Evolutionary conservation across 176 grass and related monocot species (phyloP), one percentile per base, ranked within the genome.

Genomic region (Hyparrhenia diplandra): DNA sequence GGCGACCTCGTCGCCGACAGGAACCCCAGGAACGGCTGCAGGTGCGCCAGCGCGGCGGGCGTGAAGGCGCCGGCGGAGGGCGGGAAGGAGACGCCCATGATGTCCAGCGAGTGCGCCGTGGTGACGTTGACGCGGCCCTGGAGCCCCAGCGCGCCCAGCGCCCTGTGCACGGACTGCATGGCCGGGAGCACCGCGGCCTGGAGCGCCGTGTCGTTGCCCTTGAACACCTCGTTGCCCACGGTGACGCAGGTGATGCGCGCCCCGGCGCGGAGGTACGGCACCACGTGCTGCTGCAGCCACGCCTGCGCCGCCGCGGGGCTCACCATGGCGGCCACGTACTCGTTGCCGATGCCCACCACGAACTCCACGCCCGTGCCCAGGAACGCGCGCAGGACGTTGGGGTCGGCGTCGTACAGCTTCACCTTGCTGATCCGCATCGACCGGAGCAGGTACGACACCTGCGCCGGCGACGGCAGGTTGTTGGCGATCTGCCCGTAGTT

Each of bases 401-500:
- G 64, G 74, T 95, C 93, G 0, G 90, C 78, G 81, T 95, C 93
- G 55, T 86, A 95, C 12, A 95, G 86, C 85, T 90, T 95, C 87
- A 92, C 87, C 82, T 85, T 95, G 64, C 68, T 88, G 74, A 95
- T 82, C 27, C 73, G 75, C 25, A 95, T 39, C 16, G 93, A 92
- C 5, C 86, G 85, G 75, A 95, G 82, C 58, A 95, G 82, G 57
- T 58, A 78, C 32, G 84, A 89, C 18, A 95, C 93, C 21, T 59
- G 78, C 14, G 59, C 34, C 24, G 87, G 93, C 32, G 90, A 74
- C 0, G 93, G 93, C 2, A 95, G 85, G 74, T 95, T 90, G 79
- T 90, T 84, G 23, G 90, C 93, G 67, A 95, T 74, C 67, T 95
- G 93, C 24, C 93, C 93, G 51, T 95, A 95, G 75, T 95, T 95